Evolutionary conservation across 768 basidiomycete species (phyloP).

Genomic region (Pleurotus eryngii): DNA sequence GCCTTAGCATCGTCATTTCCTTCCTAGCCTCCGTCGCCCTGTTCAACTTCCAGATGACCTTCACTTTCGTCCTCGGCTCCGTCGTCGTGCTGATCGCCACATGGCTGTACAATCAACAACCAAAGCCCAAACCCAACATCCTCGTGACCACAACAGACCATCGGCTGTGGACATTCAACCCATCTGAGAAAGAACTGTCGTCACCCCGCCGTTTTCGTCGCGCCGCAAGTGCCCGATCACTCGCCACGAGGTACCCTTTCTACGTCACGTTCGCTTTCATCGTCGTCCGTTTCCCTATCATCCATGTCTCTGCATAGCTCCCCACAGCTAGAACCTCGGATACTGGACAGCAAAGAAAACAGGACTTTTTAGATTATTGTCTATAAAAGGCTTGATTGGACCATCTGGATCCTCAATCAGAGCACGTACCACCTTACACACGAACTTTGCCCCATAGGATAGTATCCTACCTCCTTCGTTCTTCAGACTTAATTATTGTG

Average conservation of each 20-base stretch:
- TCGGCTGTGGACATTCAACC: slow-evolving; percentile 5
- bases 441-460: no score
- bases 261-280: neutral
- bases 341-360: slow-evolving; percentile 1
- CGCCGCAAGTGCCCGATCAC: neutral
- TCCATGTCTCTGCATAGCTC: neutral
- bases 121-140: slow-evolving; percentile 20
- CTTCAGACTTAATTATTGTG: no score
- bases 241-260: neutral
- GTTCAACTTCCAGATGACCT: slow-evolving; percentile 85
- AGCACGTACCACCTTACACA: neutral
- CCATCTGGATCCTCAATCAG: neutral
- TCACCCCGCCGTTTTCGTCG: neutral
- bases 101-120: slow-evolving; percentile 85
- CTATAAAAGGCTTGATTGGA: neutral
- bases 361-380: neutral
- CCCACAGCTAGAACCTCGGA: neutral
- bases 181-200: slow-evolving; percentile 1
- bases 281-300: slow-evolving; percentile 4
- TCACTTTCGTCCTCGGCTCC: slow-evolving; percentile 83
- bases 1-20: slow-evolving; percentile 89
- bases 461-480: neutral
- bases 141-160: slow-evolving; percentile 2
- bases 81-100: slow-evolving; percentile 83
- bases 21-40: slow-evolving; percentile 90